A percentile compares a stretch with the other conserved stretches of the same genome.
These are phyloP conservation scores for Gentiana macrophylla DNA, from an alignment of 257 asterid species.

Conservation along the genomic window DNA sequence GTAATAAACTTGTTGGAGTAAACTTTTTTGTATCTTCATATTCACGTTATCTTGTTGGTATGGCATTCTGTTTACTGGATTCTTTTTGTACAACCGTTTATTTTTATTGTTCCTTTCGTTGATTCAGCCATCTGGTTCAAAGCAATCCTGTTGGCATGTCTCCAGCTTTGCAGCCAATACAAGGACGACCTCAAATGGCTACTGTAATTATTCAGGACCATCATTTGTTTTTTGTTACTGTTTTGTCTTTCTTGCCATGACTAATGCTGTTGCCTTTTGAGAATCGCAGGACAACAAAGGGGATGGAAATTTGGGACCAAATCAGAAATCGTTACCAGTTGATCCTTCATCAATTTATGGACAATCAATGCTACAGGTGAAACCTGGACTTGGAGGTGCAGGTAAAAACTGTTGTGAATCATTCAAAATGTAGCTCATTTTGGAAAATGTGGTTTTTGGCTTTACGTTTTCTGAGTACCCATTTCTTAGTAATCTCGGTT, in stretches of 20 bases:
- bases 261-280: conserved; percentile 2
- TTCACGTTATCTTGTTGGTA: background rate
- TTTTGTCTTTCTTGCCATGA: background rate
- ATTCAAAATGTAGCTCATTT: no score
- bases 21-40: background rate
- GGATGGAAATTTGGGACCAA: conserved; percentile 59
- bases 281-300: conserved; percentile 61
- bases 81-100: background rate
- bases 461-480: background rate
- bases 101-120: conserved; percentile 18
- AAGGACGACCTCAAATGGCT: conserved; percentile 80
- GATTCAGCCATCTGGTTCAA: conserved; percentile 84
- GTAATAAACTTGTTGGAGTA: conserved; percentile 24
- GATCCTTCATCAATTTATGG: conserved; percentile 93
- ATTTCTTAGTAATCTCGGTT: no score
- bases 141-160: conserved; percentile 82
- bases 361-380: conserved; percentile 87
- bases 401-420: conserved; percentile 27
- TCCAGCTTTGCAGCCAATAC: conserved; percentile 96
- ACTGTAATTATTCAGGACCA: conserved; percentile 34
- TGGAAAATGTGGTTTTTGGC: background rate
- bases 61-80: background rate
- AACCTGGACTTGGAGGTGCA: conserved; percentile 89
- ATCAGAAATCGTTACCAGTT: conserved; percentile 74
- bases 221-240: background rate